Percentiles rank a stretch among this genome's conserved stretches.
Evolutionary conservation across 2,329 filamentous ascomycete genomes (phyloP).

Genomic region (Fusarium humuli): DNA sequence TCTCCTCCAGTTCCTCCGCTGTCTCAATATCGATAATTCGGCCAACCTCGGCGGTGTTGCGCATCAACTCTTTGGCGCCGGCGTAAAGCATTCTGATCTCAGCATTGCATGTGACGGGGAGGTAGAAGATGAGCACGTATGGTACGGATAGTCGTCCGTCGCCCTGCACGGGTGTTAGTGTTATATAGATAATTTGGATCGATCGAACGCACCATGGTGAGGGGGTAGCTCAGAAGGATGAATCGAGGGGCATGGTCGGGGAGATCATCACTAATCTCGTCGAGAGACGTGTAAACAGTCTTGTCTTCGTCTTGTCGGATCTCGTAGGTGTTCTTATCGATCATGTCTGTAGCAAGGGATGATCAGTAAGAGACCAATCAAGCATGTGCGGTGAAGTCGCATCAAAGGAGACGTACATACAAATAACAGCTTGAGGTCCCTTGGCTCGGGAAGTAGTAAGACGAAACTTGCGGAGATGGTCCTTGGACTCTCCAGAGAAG

Average conservation of each 20-base stretch:
- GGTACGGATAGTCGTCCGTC: constrained; percentile 89
- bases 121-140: constrained; percentile 94
- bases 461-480: constrained; percentile 93
- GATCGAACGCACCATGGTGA: constrained; percentile 75
- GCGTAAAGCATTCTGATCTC: constrained; percentile 94
- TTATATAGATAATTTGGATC: background rate
- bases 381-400: background rate
- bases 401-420: constrained; percentile 68
- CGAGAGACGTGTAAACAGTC: constrained; percentile 81
- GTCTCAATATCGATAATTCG: constrained; percentile 86
- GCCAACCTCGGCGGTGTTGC: constrained; percentile 90
- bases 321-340: constrained; percentile 90
- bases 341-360: constrained; percentile 72
- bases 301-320: constrained; percentile 85
- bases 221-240: constrained; percentile 88
- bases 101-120: constrained; percentile 89
- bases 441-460: constrained; percentile 88
- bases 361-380: constrained; percentile 26
- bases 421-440: constrained; percentile 91
- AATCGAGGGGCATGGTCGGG: constrained; percentile 93
- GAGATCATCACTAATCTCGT: constrained; percentile 86
- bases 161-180: constrained; percentile 61
- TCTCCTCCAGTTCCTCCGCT: constrained; percentile 83
- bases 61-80: constrained; percentile 94
- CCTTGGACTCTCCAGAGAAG: constrained; percentile 90